Evolutionary conservation across 306 rosid species (phyloP), one percentile per base, ranked within the genome.

Genomic region (Fragaria iinumae): DNA sequence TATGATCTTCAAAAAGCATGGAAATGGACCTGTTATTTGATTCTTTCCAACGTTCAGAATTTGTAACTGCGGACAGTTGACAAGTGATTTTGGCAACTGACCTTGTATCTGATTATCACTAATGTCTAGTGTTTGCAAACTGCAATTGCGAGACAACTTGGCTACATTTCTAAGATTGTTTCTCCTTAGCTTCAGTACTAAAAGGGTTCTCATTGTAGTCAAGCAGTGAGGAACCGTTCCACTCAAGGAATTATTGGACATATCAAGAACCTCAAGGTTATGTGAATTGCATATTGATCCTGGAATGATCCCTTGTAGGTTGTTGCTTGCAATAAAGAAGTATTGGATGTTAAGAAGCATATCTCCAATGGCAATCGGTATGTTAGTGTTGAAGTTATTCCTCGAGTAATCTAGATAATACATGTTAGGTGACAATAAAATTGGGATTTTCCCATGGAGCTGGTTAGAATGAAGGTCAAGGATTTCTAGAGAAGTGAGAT

Each of bases 41-140:
- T 86, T 89, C 43, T 84, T 74, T 16, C 87, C 90, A 44, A 88
- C 72, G 72, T 88, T 66, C 0, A 88, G 6, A 44, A 85, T 80
- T 29, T 88, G 81, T 25, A 86, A 53, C 6, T 2, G 0, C 34
- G 25, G 0, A 79, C 88, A 88, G 0, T 70, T 70, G 5, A 20
- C 21, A 0, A 88, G 65, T 6, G 88, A 80, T 29, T n/a, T 56
- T 5, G 87, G 90, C 32, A 89, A 21, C 14, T 23, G 17, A 8
- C 89, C 89, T 13, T 17, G 2, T 9, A 84, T 21, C 0, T 1
- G 17, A 77, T 89, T 89, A 0, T 60, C 75, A 25, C 47, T 71
- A 20, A 88, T 60, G 57, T 75, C 79, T 23, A 86, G 41, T 23
- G 84, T 88, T 38, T 16, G 20, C 0, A 86, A 43, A 60, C 25